phyloP scores from a whole-genome alignment of 140 eudicot species.

The Cichorium intybus region DNA sequence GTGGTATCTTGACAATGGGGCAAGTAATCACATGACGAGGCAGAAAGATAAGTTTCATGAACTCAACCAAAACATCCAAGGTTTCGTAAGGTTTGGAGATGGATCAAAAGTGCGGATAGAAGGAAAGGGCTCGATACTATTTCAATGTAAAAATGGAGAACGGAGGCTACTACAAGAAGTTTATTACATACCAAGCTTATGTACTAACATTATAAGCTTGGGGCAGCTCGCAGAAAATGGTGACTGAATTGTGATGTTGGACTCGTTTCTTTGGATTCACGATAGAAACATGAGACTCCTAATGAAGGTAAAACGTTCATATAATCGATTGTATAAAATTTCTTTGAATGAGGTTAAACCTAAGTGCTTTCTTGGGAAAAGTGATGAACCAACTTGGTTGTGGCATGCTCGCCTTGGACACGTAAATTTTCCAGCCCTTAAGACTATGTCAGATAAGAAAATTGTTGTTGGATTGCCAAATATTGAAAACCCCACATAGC shows the following conservation, averaged over 20 bases:
- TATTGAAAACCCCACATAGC: neutral
- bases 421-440: neutral
- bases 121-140: neutral
- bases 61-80: neutral
- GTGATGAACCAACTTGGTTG: neutral
- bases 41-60: neutral
- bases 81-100: neutral
- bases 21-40: too few species aligned
- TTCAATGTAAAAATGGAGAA: neutral
- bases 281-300: neutral
- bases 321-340: neutral
- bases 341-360: neutral
- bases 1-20: too few species aligned
- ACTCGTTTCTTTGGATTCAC: neutral
- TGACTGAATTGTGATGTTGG: neutral
- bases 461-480: neutral
- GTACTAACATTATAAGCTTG: neutral
- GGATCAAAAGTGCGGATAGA: neutral
- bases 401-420: neutral
- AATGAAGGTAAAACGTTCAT: neutral
- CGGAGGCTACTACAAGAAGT: neutral
- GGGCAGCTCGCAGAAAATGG: neutral
- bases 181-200: neutral
- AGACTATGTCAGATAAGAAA: neutral
- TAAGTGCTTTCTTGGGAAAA: neutral